Base-by-base conservation (phyloP, 2,329 filamentous ascomycete species). In the Herpomyces periplanetae region DNA sequence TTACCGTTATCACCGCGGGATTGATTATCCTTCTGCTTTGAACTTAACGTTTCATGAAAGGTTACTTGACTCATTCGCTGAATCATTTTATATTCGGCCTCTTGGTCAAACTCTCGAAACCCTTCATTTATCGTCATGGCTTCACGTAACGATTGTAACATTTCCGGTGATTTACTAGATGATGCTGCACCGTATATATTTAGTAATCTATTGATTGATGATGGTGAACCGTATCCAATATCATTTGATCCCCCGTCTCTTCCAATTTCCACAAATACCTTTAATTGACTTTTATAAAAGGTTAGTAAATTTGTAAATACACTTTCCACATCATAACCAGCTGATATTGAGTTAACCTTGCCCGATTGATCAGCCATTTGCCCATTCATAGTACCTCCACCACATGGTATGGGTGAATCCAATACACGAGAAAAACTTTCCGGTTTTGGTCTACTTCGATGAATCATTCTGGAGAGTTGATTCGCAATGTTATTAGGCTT, bases 171-270 rank as follows among this genome's bases (percentile, higher is more conserved):
- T 47, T 27, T 51, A 45, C 20, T 44, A 50, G 26, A 46, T 53
- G 21, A 54, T 49, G 0, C 46, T 46, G 0, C n/a, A n/a, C 65
- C 68, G 39, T 88, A 88, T 11, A 88, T 45, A 25, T 57, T 73
- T 68, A 88, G 84, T 30, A 91, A 80, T 13, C 75, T 58, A 11
- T 65, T 61, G 20, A 88, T 43, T 5, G 69, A 65, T 3, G 57
- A 63, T 0, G 75, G 73, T 0, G 73, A 87, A 12, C 49, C 51
- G 37, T 57, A 60, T 16, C 43, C 44, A 25, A 48, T 45, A 26
- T 45, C 45, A 17, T n/a, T n/a, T n/a, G n/a, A n/a, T n/a, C n/a
- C n/a, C n/a, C n/a, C n/a, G n/a, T n/a, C n/a, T n/a, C n/a, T n/a
- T n/a, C n/a, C n/a, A n/a, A n/a, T n/a, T n/a, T n/a, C n/a, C n/a